Evolutionary conservation across 2,329 filamentous ascomycete species (phyloP).

Genomic region (Claviceps purpurea): DNA sequence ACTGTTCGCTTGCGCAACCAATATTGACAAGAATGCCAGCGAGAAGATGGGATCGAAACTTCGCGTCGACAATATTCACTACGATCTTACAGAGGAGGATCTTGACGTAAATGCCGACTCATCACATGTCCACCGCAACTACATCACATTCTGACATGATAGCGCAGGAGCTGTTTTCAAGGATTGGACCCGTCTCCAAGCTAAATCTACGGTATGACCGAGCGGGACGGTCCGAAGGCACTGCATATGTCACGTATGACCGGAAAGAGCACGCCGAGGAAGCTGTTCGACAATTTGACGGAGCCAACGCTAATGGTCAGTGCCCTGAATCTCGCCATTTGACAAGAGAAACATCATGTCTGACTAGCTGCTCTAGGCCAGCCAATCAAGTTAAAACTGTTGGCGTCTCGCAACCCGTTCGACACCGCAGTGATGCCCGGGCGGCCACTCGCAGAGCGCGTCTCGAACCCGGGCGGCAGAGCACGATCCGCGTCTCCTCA

Average conservation of each 20-base stretch:
- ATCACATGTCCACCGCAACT: not conserved
- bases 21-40: conserved; percentile 19
- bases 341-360: not conserved
- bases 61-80: conserved; percentile 81
- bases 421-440: conserved; percentile 41
- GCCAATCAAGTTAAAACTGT: conserved; percentile 61
- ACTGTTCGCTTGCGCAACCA: not conserved
- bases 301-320: conserved; percentile 72
- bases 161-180: conserved; percentile 60
- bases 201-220: conserved; percentile 72
- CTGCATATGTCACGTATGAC: conserved; percentile 73
- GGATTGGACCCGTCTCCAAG: conserved; percentile 58
- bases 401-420: conserved; percentile 46
- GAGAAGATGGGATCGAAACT: conserved; percentile 52
- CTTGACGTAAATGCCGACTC: conserved; percentile 44
- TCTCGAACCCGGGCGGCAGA: conserved; percentile 40
- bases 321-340: not conserved
- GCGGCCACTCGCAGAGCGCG: conserved; percentile 46
- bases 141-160: conserved; percentile 13
- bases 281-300: conserved; percentile 71
- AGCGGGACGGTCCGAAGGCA: conserved; percentile 74
- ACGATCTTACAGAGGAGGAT: conserved; percentile 77
- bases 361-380: conserved; percentile 40
- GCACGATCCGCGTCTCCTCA: conserved; percentile 49
- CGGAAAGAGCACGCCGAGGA: conserved; percentile 54